Conservation (phyloP, 2,329 filamentous ascomycete genomes). For the Xylariaceae sp. region DNA sequence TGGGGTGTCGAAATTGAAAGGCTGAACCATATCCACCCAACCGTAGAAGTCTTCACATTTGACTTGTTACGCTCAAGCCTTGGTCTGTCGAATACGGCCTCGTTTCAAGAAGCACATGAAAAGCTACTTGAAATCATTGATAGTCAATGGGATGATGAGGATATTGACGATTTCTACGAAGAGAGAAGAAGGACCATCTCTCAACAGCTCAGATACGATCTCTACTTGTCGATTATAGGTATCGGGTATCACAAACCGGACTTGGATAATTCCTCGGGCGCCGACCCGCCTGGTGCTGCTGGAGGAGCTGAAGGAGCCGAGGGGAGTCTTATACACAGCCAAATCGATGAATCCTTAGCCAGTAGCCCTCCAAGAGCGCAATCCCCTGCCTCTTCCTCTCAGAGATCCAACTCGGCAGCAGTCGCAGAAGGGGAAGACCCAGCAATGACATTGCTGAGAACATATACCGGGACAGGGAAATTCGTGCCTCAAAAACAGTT, state of each 20-base stretch:
- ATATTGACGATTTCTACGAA: slow-evolving; percentile 5
- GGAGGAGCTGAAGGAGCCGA: slow-evolving; percentile 15
- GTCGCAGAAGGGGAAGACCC: slow-evolving; percentile 24
- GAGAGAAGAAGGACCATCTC: slow-evolving; percentile 11
- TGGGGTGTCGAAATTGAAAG: slow-evolving; percentile 27
- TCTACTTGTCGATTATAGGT: slow-evolving; percentile 27
- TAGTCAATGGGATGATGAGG: slow-evolving; percentile 2
- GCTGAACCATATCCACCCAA: slow-evolving; percentile 19
- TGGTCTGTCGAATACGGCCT: slow-evolving; percentile 6
- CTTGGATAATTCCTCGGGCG: slow-evolving; percentile 1
- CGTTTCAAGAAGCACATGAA: slow-evolving; percentile 21
- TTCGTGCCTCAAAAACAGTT: slow-evolving; percentile 22
- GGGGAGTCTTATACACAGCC: slow-evolving; percentile 23
- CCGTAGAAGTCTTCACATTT: slow-evolving; percentile 18
- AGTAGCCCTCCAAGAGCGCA: slow-evolving; percentile 19
- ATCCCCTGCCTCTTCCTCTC: slow-evolving; percentile 20
- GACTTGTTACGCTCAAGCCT: slow-evolving; percentile 13
- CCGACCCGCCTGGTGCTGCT: not conserved
- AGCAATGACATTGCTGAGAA: slow-evolving; percentile 27
- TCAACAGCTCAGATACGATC: slow-evolving; percentile 26
- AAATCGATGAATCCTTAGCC: slow-evolving; percentile 20
- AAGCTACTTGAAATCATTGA: slow-evolving; percentile 15
- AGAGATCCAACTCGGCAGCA: slow-evolving; percentile 12
- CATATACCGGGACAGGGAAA: slow-evolving; percentile 29
- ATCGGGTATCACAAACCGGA: slow-evolving; percentile 18